Conservation (phyloP, 1,284 basidiomycete genomes). For the Sporisorium sorghi region DNA sequence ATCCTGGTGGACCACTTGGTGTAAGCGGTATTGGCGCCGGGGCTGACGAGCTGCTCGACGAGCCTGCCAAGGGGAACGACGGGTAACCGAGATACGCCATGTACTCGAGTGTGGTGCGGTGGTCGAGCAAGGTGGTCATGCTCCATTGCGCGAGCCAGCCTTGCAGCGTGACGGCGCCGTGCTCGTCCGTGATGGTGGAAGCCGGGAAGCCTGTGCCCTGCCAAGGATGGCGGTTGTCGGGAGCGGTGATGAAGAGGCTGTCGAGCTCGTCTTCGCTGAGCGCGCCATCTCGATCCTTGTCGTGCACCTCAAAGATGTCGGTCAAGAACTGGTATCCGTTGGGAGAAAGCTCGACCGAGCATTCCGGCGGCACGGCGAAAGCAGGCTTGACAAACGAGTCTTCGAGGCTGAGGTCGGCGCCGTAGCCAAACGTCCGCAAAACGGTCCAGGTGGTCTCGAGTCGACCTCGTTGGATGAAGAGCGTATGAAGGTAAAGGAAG, state of each 20-base stretch:
- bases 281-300: constrained; percentile 97
- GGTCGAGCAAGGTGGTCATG: constrained; percentile 95
- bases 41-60: constrained; percentile 19
- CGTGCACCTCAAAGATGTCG: constrained; percentile 94
- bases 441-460: constrained; percentile 99
- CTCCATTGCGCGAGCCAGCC: constrained; percentile 99
- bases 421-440: constrained; percentile 92
- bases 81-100: constrained; percentile 94
- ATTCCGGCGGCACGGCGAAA: constrained; percentile 93
- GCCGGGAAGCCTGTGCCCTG: constrained; percentile 71
- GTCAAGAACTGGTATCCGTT: constrained; percentile 97
- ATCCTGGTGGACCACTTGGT: constrained; percentile 30
- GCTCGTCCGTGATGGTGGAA: constrained; percentile 88
- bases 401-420: constrained; percentile 84
- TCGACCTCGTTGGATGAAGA: constrained; percentile 94
- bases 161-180: constrained; percentile 90
- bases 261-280: constrained; percentile 86
- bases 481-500: constrained; percentile 93
- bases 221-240: constrained; percentile 72
- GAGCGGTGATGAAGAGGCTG: constrained; percentile 90
- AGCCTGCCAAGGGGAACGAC: constrained; percentile 50
- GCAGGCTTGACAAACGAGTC: constrained; percentile 69
- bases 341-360: constrained; percentile 92
- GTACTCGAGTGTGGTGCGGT: constrained; percentile 90
- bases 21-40: constrained; percentile 41